Evolutionary conservation across 305 asterid species (phyloP).

Genomic region (Fraxinus xanthoxyloides): DNA sequence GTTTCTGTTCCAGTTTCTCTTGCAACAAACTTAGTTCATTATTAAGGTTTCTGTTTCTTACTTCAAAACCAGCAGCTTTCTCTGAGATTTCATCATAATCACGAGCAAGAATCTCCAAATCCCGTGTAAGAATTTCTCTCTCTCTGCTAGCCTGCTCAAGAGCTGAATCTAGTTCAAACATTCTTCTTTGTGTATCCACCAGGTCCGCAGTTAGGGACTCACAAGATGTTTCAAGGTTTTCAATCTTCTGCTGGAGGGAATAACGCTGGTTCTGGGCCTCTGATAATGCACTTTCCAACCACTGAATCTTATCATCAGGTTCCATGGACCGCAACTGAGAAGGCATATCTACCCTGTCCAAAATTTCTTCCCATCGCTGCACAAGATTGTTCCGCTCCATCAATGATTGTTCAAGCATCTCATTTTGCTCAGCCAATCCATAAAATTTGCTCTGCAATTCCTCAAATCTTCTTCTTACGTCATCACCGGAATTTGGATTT

Average conservation of each 20-base stretch:
- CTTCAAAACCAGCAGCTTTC: constrained; percentile 39
- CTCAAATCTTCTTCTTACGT: constrained; percentile 65
- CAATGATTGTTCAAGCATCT: constrained; percentile 98
- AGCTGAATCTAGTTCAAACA: constrained; percentile 60
- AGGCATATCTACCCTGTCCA: constrained; percentile 72
- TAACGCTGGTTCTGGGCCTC: constrained; percentile 62
- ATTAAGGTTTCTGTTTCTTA: constrained; percentile 48
- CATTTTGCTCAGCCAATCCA: constrained; percentile 95
- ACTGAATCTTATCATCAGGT: constrained; percentile 83
- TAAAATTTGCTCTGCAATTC: constrained; percentile 84
- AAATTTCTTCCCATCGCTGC: constrained; percentile 83
- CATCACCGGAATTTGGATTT: constrained; percentile 54
- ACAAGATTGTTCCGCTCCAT: constrained; percentile 89
- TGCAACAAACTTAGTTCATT: constrained; percentile 52
- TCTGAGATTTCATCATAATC: constrained; percentile 46
- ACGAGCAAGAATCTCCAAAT: constrained; percentile 53
- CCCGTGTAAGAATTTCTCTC: constrained; percentile 54
- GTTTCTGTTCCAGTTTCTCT: constrained; percentile 38
- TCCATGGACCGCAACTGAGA: constrained; percentile 78
- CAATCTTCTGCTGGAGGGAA: constrained; percentile 76
- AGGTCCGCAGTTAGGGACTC: constrained; percentile 57
- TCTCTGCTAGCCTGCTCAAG: constrained; percentile 52
- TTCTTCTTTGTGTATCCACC: constrained; percentile 59
- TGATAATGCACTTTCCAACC: constrained; percentile 67
- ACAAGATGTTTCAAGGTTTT: constrained; percentile 52